Conservation (phyloP, 192 early-diverging fungal species). For the Kappamyces sp. region DNA sequence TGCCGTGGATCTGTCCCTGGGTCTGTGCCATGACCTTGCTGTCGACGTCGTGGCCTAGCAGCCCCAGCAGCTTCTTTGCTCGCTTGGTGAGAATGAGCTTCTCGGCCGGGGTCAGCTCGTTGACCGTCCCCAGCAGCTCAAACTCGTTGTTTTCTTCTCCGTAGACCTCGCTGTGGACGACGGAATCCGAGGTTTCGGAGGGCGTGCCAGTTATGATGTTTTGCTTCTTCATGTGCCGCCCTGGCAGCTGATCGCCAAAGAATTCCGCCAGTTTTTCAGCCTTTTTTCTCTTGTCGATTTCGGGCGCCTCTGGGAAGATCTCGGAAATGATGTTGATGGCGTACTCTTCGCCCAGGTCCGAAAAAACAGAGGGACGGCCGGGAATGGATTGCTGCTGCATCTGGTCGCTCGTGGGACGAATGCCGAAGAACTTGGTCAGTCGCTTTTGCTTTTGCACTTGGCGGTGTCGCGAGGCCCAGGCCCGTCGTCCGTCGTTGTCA, state of each 20-base stretch:
- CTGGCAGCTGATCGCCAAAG: conserved; percentile 39
- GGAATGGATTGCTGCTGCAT: conserved; percentile 36
- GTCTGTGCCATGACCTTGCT: not conserved
- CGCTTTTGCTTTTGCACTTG: conserved; percentile 58
- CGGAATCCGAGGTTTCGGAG: not conserved
- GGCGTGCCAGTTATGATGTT: conserved; percentile 11
- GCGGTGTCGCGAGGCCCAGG: conserved; percentile 50
- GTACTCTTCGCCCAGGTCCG: not conserved
- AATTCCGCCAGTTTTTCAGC: conserved; percentile 47
- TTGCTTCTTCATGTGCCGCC: conserved; percentile 21
- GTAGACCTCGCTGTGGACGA: not conserved
- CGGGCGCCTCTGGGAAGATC: not conserved
- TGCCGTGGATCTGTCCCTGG: conserved; percentile 5
- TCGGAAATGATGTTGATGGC: not conserved
- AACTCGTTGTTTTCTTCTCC: not conserved
- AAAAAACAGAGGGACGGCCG: conserved; percentile 1
- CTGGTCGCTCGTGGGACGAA: conserved; percentile 48
- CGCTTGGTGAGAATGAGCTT: conserved; percentile 53
- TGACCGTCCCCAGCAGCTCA: conserved; percentile 23
- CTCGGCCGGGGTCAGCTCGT: conserved; percentile 48
- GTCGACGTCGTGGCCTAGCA: conserved; percentile 56
- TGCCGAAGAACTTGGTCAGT: conserved; percentile 65
- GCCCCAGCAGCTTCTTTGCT: conserved; percentile 51
- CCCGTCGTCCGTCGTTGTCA: conserved; percentile 35
- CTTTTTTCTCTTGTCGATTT: conserved; percentile 27